These are phyloP conservation scores for Amanita muscaria DNA, from an alignment of 768 basidiomycete genomes.

Conservation along the genomic window DNA sequence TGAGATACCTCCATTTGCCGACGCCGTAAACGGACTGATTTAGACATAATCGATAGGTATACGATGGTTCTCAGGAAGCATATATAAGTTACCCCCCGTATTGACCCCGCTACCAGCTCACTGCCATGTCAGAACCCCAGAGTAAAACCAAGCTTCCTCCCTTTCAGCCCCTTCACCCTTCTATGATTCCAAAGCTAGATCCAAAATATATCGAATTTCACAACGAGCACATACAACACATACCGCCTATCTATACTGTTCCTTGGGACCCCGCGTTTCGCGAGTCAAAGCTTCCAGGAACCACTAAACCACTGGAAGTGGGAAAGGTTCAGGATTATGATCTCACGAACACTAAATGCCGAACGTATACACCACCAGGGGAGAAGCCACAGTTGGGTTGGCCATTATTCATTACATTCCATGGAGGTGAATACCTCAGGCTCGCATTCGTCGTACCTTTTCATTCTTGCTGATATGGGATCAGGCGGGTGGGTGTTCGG, in stretches of 20 bases:
- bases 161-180: slow-evolving; percentile 52
- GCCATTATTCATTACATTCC: slow-evolving; percentile 69
- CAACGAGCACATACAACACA: slow-evolving; percentile 35
- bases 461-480: not conserved
- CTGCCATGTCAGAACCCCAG: no score
- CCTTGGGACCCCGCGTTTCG: slow-evolving; percentile 58
- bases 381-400: slow-evolving; percentile 46
- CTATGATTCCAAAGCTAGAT: slow-evolving; percentile 47
- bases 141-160: no score
- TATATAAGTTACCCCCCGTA: no score
- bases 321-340: no score
- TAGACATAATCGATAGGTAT: no score
- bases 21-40: no score
- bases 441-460: not conserved
- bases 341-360: slow-evolving; percentile 43
- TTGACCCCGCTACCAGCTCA: no score
- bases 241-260: slow-evolving; percentile 43
- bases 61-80: no score
- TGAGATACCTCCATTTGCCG: no score
- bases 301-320: slow-evolving; percentile 46
- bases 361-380: slow-evolving; percentile 58
- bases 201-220: slow-evolving; percentile 62
- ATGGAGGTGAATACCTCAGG: slow-evolving; percentile 62
- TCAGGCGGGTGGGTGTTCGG: slow-evolving; percentile 75
- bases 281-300: slow-evolving; percentile 36